phyloP scores from a whole-genome alignment of 768 basidiomycete species.

The Russula olivacea region DNA sequence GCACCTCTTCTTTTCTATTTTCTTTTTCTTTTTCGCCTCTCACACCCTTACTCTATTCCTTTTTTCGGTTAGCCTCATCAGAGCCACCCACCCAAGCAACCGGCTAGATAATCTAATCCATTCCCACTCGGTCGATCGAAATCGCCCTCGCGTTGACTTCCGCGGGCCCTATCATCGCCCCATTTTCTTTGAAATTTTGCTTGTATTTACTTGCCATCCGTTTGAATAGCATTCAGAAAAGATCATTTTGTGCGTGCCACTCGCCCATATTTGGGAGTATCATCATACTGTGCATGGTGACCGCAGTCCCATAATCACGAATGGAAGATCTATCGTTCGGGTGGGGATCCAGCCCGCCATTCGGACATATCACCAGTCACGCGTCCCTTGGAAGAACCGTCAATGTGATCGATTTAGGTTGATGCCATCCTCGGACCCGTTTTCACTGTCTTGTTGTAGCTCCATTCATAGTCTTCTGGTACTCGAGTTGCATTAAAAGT shows the following conservation, averaged over 20 bases:
- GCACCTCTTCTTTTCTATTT: not conserved
- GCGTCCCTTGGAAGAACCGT: not conserved
- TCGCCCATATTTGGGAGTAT: not conserved
- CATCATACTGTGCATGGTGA: not conserved
- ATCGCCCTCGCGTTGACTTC: not conserved
- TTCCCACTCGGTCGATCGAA: not conserved
- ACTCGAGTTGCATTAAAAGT: not conserved
- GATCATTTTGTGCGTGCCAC: not conserved
- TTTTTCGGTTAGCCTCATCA: not conserved
- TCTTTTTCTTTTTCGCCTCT: not conserved
- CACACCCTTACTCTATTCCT: not conserved
- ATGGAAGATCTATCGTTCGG: slow-evolving; percentile 1
- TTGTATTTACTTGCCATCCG: not conserved
- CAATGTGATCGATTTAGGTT: not conserved
- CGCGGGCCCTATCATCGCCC: not conserved
- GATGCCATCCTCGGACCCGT: slow-evolving; percentile 12
- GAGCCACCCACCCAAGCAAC: not conserved
- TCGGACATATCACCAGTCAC: not conserved
- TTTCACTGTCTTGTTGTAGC: not conserved
- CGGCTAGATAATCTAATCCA: not conserved
- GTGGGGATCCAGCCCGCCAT: not conserved
- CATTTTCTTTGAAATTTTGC: not conserved
- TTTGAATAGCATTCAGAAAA: too few species aligned
- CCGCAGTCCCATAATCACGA: not conserved
- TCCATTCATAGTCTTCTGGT: not conserved